phyloP scores from a whole-genome alignment of 2,329 filamentous ascomycete genomes.

The Colletotrichum lentis region DNA sequence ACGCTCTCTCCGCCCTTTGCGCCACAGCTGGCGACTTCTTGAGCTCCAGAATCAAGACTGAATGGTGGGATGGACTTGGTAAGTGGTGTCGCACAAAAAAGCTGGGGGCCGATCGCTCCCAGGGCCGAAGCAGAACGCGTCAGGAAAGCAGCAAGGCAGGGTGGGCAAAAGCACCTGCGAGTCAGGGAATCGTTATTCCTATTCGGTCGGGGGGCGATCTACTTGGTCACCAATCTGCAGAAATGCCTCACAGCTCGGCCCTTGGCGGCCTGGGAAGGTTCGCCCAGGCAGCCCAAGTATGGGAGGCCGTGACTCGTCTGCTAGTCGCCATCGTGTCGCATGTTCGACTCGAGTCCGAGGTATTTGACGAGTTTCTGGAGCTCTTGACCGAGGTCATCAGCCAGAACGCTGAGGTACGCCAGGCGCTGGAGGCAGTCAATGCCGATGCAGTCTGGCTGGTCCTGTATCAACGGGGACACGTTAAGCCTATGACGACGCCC shows the following conservation, averaged over 20 bases:
- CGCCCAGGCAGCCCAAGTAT: constrained; percentile 68
- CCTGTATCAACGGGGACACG: constrained; percentile 57
- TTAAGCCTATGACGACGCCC: constrained; percentile 50
- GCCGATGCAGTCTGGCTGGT: constrained; percentile 80
- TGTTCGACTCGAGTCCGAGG: constrained; percentile 71
- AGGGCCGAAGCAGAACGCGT: constrained; percentile 3
- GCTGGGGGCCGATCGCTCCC: constrained; percentile 45
- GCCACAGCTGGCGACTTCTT: constrained; percentile 82
- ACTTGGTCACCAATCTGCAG: constrained; percentile 37
- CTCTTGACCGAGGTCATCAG: constrained; percentile 65
- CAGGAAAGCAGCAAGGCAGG: constrained; percentile 4
- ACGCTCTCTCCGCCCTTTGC: constrained; percentile 74
- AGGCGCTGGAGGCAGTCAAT: constrained; percentile 71
- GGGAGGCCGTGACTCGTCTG: constrained; percentile 68
- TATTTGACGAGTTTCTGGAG: constrained; percentile 75
- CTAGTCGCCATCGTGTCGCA: constrained; percentile 68
- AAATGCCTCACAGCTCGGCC: not conserved
- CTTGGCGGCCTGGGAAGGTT: constrained; percentile 62
- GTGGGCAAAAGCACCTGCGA: not conserved
- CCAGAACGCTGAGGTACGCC: constrained; percentile 57
- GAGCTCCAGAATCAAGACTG: constrained; percentile 74
- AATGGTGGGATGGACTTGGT: constrained; percentile 69
- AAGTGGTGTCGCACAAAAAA: constrained; percentile 59
- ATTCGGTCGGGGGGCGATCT: constrained; percentile 41
- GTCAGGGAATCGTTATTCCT: constrained; percentile 43